Evolutionary conservation across 176 grass and related monocot species (phyloP).

Genomic region (Chrysopogon serrulatus): DNA sequence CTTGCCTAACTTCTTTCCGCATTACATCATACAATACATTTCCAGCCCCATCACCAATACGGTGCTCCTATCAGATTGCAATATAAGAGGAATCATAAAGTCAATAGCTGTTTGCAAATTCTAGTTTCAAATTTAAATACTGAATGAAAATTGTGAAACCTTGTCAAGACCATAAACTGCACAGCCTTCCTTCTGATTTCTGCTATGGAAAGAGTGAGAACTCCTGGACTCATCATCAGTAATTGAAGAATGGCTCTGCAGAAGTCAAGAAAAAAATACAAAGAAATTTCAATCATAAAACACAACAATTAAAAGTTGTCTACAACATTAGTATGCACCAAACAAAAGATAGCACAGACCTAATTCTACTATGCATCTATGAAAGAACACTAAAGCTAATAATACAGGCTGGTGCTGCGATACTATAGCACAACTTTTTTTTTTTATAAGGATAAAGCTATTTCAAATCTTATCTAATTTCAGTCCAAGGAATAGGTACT

Average conservation of each 20-base stretch:
- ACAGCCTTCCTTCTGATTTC: conserved; percentile 43
- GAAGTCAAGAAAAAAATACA: conserved; percentile 11
- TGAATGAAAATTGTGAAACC: conserved; percentile 33
- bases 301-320: background rate
- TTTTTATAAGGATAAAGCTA: background rate
- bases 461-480: background rate
- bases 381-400: background rate
- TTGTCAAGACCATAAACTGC: conserved; percentile 53
- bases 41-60: conserved; percentile 16
- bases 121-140: background rate
- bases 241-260: conserved; percentile 91
- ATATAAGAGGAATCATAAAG: background rate
- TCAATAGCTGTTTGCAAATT: background rate
- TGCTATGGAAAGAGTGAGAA: conserved; percentile 29
- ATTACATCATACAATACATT: conserved; percentile 64
- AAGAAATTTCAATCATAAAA: conserved; percentile 1
- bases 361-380: background rate
- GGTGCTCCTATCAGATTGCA: conserved; percentile 40
- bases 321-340: background rate
- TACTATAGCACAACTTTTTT: background rate
- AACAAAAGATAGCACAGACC: background rate
- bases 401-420: background rate
- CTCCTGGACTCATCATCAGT: conserved; percentile 88
- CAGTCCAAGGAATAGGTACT: conserved; percentile 22
- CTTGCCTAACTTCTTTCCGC: conserved; percentile 88